A percentile compares a stretch with the other conserved stretches of the same genome.
Conservation (phyloP, 495 filamentous ascomycete species). For the Penicillium pancosmium region DNA sequence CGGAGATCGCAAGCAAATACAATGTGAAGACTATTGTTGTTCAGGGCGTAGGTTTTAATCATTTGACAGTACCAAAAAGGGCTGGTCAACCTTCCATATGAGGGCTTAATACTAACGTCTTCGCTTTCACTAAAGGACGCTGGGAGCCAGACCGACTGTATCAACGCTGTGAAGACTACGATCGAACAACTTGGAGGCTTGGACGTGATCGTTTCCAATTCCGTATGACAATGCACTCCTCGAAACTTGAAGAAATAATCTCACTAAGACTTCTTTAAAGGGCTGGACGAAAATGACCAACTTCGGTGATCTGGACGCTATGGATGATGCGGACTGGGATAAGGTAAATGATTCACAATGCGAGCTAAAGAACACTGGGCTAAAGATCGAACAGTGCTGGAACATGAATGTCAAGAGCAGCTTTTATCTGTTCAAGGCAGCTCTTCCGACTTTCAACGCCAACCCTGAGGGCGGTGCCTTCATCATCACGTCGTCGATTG, state of each 20-base stretch:
- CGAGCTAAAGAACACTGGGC: neutral
- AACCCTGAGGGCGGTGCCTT: constrained; percentile 72
- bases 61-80: neutral
- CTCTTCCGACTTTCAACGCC: constrained; percentile 64
- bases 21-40: constrained; percentile 58
- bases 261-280: constrained; percentile 33
- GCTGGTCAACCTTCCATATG: neutral
- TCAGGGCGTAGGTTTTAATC: constrained; percentile 55
- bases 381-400: constrained; percentile 55
- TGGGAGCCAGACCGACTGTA: constrained; percentile 57
- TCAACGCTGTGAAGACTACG: constrained; percentile 53
- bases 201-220: constrained; percentile 73
- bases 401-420: constrained; percentile 70
- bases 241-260: neutral
- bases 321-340: constrained; percentile 71
- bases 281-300: constrained; percentile 68
- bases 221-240: constrained; percentile 46
- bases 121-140: constrained; percentile 51
- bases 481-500: constrained; percentile 68
- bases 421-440: constrained; percentile 62
- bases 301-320: constrained; percentile 65
- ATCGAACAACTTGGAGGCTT: constrained; percentile 64
- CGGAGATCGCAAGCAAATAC: constrained; percentile 53
- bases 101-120: neutral
- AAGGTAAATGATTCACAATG: constrained; percentile 44